A percentile compares a stretch with the other conserved stretches of the same genome.
phyloP scores from a whole-genome alignment of 2,329 filamentous ascomycete species.

The Ustilaginoidea virens region DNA sequence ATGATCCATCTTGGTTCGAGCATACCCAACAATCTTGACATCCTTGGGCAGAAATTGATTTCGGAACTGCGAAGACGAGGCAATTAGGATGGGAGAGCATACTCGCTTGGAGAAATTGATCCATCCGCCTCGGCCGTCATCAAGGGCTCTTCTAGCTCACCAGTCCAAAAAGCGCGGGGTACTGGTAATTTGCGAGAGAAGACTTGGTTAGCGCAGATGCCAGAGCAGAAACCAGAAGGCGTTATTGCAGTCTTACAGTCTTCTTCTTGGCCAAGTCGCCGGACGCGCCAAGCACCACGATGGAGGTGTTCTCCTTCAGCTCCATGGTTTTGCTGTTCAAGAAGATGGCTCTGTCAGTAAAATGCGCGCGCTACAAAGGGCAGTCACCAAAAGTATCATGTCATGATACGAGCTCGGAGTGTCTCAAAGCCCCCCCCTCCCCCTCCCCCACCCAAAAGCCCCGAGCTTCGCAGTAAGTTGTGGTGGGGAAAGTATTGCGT shows the following conservation, averaged over 20 bases:
- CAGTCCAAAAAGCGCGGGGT: conserved; percentile 91
- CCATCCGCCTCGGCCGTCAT: too few relatives aligned
- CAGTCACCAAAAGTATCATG: conserved; percentile 1
- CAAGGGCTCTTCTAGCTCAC: conserved; percentile 41
- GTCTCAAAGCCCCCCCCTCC: conserved; percentile 2
- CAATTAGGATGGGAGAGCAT: too few relatives aligned
- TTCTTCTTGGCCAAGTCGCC: conserved; percentile 99
- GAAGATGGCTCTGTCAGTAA: conserved; percentile 5
- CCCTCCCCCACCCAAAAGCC: conserved; percentile 3
- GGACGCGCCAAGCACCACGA: conserved; percentile 91
- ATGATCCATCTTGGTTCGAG: conserved; percentile 98
- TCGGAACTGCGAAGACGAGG: conserved; percentile 54
- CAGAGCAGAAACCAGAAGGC: not conserved
- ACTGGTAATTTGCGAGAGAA: conserved; percentile 34
- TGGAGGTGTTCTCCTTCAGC: conserved; percentile 96
- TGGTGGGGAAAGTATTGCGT: conserved; percentile 5
- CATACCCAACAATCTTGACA: conserved; percentile 96
- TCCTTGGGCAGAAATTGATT: conserved; percentile 98
- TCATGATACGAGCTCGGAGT: too few relatives aligned
- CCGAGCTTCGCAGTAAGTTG: conserved; percentile 3
- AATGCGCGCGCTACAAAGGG: not conserved
- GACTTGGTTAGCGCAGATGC: conserved; percentile 9
- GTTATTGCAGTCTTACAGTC: conserved; percentile 47
- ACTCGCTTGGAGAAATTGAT: too few relatives aligned
- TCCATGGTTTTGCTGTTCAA: conserved; percentile 54